Evolutionary conservation across 192 early-diverging fungal species (phyloP), one percentile per base, ranked within the genome.

Genomic region (Gonapodya sp.): DNA sequence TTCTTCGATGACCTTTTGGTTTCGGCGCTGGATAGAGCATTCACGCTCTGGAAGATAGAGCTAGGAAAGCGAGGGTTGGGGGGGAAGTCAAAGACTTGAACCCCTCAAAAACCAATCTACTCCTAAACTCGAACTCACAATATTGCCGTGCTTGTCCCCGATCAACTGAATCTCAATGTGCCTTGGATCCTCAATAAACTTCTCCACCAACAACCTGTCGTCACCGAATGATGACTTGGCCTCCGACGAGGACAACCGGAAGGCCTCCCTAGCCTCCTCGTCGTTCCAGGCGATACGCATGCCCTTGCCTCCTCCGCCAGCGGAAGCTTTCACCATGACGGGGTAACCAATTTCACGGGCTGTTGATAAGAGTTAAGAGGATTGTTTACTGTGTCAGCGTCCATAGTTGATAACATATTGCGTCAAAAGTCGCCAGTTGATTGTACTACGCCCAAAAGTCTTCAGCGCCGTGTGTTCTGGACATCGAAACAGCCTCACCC

Each of bases 41-140:
- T 94, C 95, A 74, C 96, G 90, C 86, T 98, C 96, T 0, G 95
- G 95, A 37, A 98, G 85, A 85, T 95, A 98, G 35, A 94, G 2
- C 75, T 77, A n/a, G 75, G 2, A 18, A 33, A 34, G 75, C 18
- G 75, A 18, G 75, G 31, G 30, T 18, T 8, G 16, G 75, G 75
- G n/a, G n/a, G n/a, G n/a, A n/a, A n/a, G n/a, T n/a, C n/a, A n/a
- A n/a, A n/a, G n/a, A n/a, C n/a, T n/a, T 64, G 8, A 64, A 64
- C 46, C 46, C 24, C 24, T 24, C 46, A 24, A 64, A 64, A 8
- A 8, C 46, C 46, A 64, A 64, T 64, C 46, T 16, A 8, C 46
- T 24, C 46, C 8, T 24, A 64, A 64, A 24, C 46, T 8, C 8
- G 46, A 2, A 77, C 75, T 2, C 75, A 77, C 80, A 18, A 88